Conservation (phyloP, 2,329 filamentous ascomycete genomes). For the Epichloe brachyelytri region DNA sequence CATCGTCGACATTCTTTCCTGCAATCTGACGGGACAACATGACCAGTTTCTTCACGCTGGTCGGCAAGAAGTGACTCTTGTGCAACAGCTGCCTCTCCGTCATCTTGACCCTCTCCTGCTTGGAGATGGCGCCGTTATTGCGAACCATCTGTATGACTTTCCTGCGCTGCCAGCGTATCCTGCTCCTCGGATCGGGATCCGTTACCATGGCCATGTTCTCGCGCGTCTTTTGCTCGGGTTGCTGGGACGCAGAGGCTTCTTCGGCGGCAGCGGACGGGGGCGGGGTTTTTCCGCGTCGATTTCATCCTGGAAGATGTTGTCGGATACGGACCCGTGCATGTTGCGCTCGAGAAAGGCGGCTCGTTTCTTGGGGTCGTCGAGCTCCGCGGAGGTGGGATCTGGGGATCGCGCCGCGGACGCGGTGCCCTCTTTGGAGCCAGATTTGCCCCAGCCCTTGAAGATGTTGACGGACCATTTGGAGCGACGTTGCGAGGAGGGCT, state of each 20-base stretch:
- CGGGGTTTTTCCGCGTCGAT: constrained; percentile 26
- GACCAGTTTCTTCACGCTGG: constrained; percentile 82
- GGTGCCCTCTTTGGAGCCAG: constrained; percentile 16
- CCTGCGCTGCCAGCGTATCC: constrained; percentile 68
- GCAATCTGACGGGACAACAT: constrained; percentile 77
- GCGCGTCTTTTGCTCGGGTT: constrained; percentile 25
- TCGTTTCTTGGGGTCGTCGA: constrained; percentile 30
- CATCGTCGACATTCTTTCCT: constrained; percentile 89
- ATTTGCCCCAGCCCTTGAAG: constrained; percentile 24
- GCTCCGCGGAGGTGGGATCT: constrained; percentile 17
- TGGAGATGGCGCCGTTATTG: constrained; percentile 39
- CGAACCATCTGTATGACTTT: constrained; percentile 69
- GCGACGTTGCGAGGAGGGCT: constrained; percentile 20
- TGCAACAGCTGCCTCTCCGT: constrained; percentile 40
- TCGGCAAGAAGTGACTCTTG: constrained; percentile 64
- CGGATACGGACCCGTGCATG: constrained; percentile 30
- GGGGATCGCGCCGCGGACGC: constrained; percentile 16
- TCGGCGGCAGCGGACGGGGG: constrained; percentile 7
- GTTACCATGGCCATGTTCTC: constrained; percentile 48
- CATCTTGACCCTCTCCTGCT: constrained; percentile 53
- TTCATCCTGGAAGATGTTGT: constrained; percentile 52
- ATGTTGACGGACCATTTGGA: constrained; percentile 30
- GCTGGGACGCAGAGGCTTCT: constrained; percentile 9
- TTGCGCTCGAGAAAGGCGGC: constrained; percentile 27
- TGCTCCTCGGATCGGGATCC: constrained; percentile 61